Evolutionary conservation across 2,329 filamentous ascomycete genomes (phyloP).

Genomic region (Pyricularia pennisetigena): DNA sequence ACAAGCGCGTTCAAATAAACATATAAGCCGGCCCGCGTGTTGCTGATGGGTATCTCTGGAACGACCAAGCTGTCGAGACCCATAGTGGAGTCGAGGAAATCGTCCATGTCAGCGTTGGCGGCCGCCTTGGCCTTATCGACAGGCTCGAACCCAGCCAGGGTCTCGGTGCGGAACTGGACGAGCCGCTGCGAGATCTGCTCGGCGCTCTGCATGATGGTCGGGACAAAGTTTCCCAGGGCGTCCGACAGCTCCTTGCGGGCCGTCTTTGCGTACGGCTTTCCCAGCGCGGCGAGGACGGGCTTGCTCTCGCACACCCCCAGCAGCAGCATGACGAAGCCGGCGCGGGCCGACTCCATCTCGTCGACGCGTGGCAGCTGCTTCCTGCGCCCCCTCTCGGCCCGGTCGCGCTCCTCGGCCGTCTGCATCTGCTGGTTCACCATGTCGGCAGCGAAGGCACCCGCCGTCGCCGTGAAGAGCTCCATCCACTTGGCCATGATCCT

Average conservation of each 20-base stretch:
- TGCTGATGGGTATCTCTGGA: constrained; percentile 58
- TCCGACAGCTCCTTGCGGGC: constrained; percentile 38
- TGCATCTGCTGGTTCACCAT: constrained; percentile 29
- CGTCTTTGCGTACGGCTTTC: constrained; percentile 29
- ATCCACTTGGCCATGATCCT: constrained; percentile 48
- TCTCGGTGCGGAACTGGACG: constrained; percentile 48
- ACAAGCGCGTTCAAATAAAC: constrained; percentile 77
- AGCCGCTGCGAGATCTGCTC: constrained; percentile 43
- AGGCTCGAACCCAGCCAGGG: constrained; percentile 44
- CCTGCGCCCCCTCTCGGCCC: not conserved
- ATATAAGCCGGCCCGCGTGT: constrained; percentile 74
- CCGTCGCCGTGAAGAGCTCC: constrained; percentile 41
- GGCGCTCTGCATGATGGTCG: constrained; percentile 44
- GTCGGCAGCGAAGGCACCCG: constrained; percentile 36
- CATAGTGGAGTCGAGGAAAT: constrained; percentile 46
- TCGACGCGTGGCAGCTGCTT: constrained; percentile 31
- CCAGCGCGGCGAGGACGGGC: constrained; percentile 42
- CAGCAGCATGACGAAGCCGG: constrained; percentile 54
- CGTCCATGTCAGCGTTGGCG: constrained; percentile 39
- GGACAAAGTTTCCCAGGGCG: constrained; percentile 42
- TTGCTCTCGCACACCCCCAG: constrained; percentile 52
- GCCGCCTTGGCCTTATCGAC: constrained; percentile 38
- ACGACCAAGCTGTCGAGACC: constrained; percentile 44
- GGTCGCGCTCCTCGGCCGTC: constrained; percentile 10
- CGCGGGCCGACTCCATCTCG: constrained; percentile 50